phyloP scores from a whole-genome alignment of 306 rosid genomes.

The apple (Malus domestica) region ASM211411v1 NC_041797.1:17175001-17175500 shows the following conservation, averaged over 20 bases:
- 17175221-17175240: neutral
- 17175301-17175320: neutral
- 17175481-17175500: conserved; percentile 1
- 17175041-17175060: no score
- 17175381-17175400: neutral
- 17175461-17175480: conserved; percentile 9
- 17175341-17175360: neutral
- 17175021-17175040: no score
- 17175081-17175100: no score
- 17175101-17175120: no score
- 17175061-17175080: no score
- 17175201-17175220: no score
- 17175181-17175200: no score
- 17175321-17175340: neutral
- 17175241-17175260: neutral
- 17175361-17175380: neutral
- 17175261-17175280: no score
- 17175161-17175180: no score
- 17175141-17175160: no score
- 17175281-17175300: neutral
- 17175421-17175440: neutral
- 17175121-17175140: no score
- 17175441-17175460: conserved; percentile 7
- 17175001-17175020: no score
- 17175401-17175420: neutral